Evolutionary conservation across 1,284 basidiomycete species (phyloP).

Genomic region (Exsudoporus floridanus): DNA sequence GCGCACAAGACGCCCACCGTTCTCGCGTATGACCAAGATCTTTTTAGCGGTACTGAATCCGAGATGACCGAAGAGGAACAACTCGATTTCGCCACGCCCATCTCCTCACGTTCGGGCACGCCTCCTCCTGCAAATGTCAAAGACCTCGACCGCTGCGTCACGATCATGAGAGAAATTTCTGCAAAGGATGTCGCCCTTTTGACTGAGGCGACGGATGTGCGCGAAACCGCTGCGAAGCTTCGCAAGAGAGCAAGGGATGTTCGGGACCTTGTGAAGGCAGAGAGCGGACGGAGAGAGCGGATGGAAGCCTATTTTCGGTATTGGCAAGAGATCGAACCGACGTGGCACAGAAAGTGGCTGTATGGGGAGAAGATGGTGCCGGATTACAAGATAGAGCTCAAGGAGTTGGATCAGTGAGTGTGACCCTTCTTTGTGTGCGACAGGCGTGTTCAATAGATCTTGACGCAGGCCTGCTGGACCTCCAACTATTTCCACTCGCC

Average conservation of each 20-base stretch:
- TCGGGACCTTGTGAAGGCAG: conserved; percentile 25
- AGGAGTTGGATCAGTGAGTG: conserved; percentile 8
- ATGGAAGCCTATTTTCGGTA: conserved; percentile 32
- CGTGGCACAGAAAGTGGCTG: conserved; percentile 28
- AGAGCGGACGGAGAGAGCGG: conserved; percentile 27
- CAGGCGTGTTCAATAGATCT: not conserved
- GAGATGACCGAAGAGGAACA: conserved; percentile 27
- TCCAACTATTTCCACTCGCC: not conserved
- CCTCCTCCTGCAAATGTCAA: conserved; percentile 18
- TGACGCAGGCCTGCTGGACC: conserved; percentile 12
- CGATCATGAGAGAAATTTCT: conserved; percentile 29
- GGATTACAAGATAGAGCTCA: not conserved
- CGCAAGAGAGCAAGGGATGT: conserved; percentile 22
- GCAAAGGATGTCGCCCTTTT: conserved; percentile 18
- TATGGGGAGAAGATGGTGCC: conserved; percentile 15
- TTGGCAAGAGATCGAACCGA: conserved; percentile 27
- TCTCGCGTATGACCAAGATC: conserved; percentile 10
- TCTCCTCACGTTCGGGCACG: conserved; percentile 25
- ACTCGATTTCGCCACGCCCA: conserved; percentile 24
- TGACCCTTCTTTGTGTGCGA: not conserved
- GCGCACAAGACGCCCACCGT: not conserved
- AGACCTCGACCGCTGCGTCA: conserved; percentile 25
- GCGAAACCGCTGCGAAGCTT: conserved; percentile 20
- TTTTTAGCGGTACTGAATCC: conserved; percentile 27
- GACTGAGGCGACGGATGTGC: conserved; percentile 8